Base-by-base conservation (phyloP, 495 filamentous ascomycete genomes). In the Elasticomyces elasticus region DNA sequence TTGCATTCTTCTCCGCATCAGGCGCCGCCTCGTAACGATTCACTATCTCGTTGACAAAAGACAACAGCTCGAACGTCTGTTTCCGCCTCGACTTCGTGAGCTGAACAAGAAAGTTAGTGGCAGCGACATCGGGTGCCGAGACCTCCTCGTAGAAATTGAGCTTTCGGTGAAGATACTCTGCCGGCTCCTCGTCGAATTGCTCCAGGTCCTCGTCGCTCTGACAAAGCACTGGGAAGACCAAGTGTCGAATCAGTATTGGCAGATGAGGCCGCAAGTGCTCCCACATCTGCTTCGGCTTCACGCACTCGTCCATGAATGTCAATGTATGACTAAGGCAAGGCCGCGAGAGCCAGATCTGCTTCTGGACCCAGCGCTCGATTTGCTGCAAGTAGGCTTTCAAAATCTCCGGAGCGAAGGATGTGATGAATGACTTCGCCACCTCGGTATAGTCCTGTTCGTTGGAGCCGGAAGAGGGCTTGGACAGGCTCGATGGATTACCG, bases 81-180 rank as follows among this genome's bases (percentile, higher is more conserved):
- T 96, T 95, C 72, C 91, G 86, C 60, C 92, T 83, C 62, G 83
- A 79, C 75, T 96, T 97, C 49, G 94, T 96, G 47, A 98, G 77
- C 22, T 88, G 87, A 52, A 95, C 86, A 56, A 98, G 70, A 74
- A 98, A 95, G 65, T 97, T 97, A 3, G 89, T 95, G 2, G 94
- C 92, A 3, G 94, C 89, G 52, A 97, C 88, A 68, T 98, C 92
- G 5, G 92, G 92, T 13, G 92, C 83, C 0, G 94, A 91, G 13
- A 94, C 87, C 64, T 98, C 92, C 71, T 98, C 92, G 66, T 94
- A 98, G 68, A 87, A 97, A 69, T 97, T 97, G 44, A 98, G 71
- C 69, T 97, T 97, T 43, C 91, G 82, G 71, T 96, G 92, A 17
- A 98, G 79, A 64, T 97, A 98, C 64, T 98, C 92, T 40, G 90